phyloP scores from a whole-genome alignment of 2,329 filamentous ascomycete genomes.

The Fusarium paranaense region DNA sequence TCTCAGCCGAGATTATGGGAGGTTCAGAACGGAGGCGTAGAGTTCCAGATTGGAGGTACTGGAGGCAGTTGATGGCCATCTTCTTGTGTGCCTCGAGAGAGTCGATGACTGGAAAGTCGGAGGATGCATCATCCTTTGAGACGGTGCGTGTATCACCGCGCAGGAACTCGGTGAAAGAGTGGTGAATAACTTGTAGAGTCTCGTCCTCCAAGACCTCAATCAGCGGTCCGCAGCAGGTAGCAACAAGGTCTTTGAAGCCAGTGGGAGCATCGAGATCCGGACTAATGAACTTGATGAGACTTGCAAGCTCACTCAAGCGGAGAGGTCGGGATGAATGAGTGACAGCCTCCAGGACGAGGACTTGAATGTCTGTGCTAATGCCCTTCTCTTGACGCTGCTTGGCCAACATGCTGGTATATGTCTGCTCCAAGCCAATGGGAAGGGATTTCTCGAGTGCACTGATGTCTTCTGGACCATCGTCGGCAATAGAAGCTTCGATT shows the following conservation, averaged over 20 bases:
- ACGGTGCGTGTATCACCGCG: slow-evolving; percentile 40
- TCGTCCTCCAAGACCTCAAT: slow-evolving; percentile 59
- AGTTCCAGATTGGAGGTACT: slow-evolving; percentile 33
- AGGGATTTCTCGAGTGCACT: slow-evolving; percentile 22
- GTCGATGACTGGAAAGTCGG: slow-evolving; percentile 30
- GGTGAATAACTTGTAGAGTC: slow-evolving; percentile 58
- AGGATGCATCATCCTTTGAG: background rate
- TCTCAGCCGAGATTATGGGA: background rate
- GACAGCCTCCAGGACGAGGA: slow-evolving; percentile 51
- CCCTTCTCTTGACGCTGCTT: slow-evolving; percentile 49
- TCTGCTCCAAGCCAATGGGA: slow-evolving; percentile 36
- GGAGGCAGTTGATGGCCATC: slow-evolving; percentile 29
- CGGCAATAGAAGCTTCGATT: slow-evolving; percentile 10
- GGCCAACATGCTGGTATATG: slow-evolving; percentile 50
- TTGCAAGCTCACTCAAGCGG: slow-evolving; percentile 52
- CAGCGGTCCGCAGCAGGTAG: slow-evolving; percentile 53
- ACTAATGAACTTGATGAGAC: slow-evolving; percentile 40
- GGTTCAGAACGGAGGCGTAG: slow-evolving; percentile 21
- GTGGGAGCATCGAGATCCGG: slow-evolving; percentile 18
- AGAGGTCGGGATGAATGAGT: slow-evolving; percentile 55
- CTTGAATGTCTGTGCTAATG: slow-evolving; percentile 47
- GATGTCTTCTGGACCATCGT: background rate
- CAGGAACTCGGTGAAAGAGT: slow-evolving; percentile 61
- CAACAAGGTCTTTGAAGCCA: slow-evolving; percentile 49
- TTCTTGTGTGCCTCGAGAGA: slow-evolving; percentile 32